Evolutionary conservation across 2,329 filamentous ascomycete species (phyloP).

Genomic region (Mycosphaerella sp.): DNA sequence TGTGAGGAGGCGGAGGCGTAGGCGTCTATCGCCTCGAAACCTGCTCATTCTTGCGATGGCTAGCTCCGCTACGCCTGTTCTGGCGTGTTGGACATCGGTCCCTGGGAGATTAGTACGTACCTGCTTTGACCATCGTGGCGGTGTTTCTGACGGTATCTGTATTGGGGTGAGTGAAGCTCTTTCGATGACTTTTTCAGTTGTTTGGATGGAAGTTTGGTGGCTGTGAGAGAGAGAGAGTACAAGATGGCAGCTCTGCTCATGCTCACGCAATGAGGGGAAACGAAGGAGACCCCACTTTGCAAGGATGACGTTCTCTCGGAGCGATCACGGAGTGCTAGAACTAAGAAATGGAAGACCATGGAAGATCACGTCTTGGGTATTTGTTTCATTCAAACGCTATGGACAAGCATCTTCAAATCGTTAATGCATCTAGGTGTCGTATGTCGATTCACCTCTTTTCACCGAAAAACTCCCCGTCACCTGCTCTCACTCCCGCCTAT

Average conservation of each 20-base stretch:
- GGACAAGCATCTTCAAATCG: neutral
- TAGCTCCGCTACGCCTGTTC: slow-evolving; percentile 36
- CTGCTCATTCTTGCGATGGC: slow-evolving; percentile 30
- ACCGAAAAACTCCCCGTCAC: neutral
- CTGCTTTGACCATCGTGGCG: slow-evolving; percentile 97
- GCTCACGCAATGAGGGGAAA: slow-evolving; percentile 3
- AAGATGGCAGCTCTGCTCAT: slow-evolving; percentile 2
- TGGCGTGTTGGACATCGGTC: slow-evolving; percentile 11
- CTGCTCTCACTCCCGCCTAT: neutral
- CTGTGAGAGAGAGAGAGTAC: slow-evolving; percentile 1
- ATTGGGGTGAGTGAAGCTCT: slow-evolving; percentile 11
- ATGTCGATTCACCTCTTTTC: neutral
- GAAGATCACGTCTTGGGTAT: neutral
- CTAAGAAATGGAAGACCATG: neutral
- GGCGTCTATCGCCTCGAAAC: slow-evolving; percentile 23
- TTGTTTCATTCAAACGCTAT: slow-evolving; percentile 10
- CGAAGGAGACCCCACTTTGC: slow-evolving; percentile 9
- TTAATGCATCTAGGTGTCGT: slow-evolving; percentile 1
- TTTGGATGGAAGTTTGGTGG: neutral
- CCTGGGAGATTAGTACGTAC: slow-evolving; percentile 51
- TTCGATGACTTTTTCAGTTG: slow-evolving; percentile 7
- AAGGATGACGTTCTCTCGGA: neutral
- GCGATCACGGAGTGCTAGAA: neutral
- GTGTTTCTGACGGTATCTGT: slow-evolving; percentile 38
- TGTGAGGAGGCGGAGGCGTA: slow-evolving; percentile 13